Percentiles rank a stretch among this genome's conserved stretches.
Conservation (phyloP, 2,329 filamentous ascomycete genomes). For the Botryosphaeria agaves region DNA sequence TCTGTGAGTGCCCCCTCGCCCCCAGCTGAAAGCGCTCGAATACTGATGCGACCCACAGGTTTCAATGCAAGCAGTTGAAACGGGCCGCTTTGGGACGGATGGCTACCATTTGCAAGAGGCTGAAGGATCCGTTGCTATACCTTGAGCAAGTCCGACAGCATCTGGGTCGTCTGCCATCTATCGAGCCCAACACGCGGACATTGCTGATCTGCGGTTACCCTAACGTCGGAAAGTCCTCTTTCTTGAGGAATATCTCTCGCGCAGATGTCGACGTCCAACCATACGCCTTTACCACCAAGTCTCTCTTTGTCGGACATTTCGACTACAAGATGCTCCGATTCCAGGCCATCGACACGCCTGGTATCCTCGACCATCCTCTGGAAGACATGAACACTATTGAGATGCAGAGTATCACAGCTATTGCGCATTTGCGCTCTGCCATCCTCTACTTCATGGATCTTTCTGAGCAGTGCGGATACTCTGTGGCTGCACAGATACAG, state of each 20-base stretch:
- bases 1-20: too few species aligned
- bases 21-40: too few species aligned
- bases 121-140: conserved; percentile 90
- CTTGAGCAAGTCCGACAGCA: conserved; percentile 95
- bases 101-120: conserved; percentile 87
- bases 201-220: conserved; percentile 95
- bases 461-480: conserved; percentile 92
- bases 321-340: conserved; percentile 88
- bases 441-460: conserved; percentile 81
- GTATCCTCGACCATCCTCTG: conserved; percentile 89
- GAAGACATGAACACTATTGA: conserved; percentile 80
- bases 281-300: conserved; percentile 97
- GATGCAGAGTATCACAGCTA: conserved; percentile 32
- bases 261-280: conserved; percentile 96
- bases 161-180: conserved; percentile 90
- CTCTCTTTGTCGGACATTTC: conserved; percentile 91
- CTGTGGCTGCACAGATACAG: conserved; percentile 78
- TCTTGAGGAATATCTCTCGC: conserved; percentile 77
- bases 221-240: conserved; percentile 94
- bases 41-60: too few species aligned
- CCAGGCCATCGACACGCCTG: conserved; percentile 94
- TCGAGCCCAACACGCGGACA: conserved; percentile 93
- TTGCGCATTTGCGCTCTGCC: conserved; percentile 86
- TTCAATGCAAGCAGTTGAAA: conserved; percentile 85
- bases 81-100: conserved; percentile 89